These are phyloP conservation scores for Microcera coccophila DNA, from an alignment of 2,329 filamentous ascomycete species.

Conservation along the genomic window DNA sequence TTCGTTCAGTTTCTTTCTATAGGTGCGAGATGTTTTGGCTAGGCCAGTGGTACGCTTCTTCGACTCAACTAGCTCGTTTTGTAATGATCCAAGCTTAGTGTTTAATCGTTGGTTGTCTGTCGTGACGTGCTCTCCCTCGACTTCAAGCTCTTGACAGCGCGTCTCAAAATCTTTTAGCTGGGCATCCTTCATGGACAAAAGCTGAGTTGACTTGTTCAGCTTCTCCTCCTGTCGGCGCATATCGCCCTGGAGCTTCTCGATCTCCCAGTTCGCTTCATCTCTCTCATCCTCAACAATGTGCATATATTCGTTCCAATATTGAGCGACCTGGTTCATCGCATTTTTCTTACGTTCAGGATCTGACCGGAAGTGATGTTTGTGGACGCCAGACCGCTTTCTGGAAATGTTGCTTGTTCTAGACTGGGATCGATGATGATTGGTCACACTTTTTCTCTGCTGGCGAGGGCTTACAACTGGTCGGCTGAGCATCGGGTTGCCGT, in stretches of 20 bases:
- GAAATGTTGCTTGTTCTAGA: slow-evolving; percentile 35
- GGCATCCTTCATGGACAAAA: slow-evolving; percentile 19
- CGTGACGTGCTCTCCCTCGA: slow-evolving; percentile 21
- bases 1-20: slow-evolving; percentile 41
- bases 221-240: slow-evolving; percentile 17
- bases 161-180: slow-evolving; percentile 22
- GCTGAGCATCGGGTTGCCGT: slow-evolving; percentile 3
- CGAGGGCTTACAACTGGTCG: slow-evolving; percentile 3
- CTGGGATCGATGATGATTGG: slow-evolving; percentile 16
- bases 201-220: slow-evolving; percentile 13
- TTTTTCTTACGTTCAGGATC: slow-evolving; percentile 26
- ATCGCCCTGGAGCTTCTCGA: slow-evolving; percentile 24
- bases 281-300: slow-evolving; percentile 29
- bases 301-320: slow-evolving; percentile 35
- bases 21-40: slow-evolving; percentile 34
- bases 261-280: slow-evolving; percentile 22
- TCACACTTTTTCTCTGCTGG: slow-evolving; percentile 1
- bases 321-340: slow-evolving; percentile 32
- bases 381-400: slow-evolving; percentile 22
- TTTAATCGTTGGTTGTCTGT: slow-evolving; percentile 25
- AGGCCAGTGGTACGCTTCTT: slow-evolving; percentile 17
- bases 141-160: slow-evolving; percentile 24
- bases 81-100: slow-evolving; percentile 27
- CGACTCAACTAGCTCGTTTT: slow-evolving; percentile 22
- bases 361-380: slow-evolving; percentile 10